phyloP scores from a whole-genome alignment of 2,329 filamentous ascomycete genomes.

The Lecanoromycetidae sp. region DNA sequence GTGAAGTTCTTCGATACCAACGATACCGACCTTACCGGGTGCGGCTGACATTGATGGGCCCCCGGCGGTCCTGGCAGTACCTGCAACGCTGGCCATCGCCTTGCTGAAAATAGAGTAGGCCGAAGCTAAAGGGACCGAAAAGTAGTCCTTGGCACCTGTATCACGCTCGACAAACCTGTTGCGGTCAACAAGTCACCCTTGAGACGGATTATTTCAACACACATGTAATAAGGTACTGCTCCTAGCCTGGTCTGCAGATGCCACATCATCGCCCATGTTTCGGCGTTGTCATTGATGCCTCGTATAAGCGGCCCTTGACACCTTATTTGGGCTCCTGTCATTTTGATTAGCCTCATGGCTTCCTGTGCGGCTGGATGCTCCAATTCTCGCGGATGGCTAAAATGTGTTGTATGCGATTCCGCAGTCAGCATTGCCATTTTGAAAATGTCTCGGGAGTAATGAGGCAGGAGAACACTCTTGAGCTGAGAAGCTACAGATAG shows the following conservation, averaged over 20 bases:
- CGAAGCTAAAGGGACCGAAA: not conserved
- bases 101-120: conserved; percentile 1
- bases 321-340: conserved; percentile 1
- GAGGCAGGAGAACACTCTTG: too few species aligned
- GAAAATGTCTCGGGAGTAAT: too few species aligned
- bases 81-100: not conserved
- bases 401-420: too few species aligned
- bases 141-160: not conserved
- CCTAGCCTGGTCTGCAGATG: not conserved
- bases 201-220: too few species aligned
- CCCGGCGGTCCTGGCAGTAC: not conserved
- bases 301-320: conserved; percentile 2
- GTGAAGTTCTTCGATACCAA: not conserved
- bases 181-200: too few species aligned
- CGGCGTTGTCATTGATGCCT: not conserved
- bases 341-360: not conserved
- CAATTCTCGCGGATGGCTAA: not conserved
- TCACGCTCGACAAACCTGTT: not conserved
- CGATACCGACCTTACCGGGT: not conserved
- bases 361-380: not conserved
- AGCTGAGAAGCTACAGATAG: too few species aligned
- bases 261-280: conserved; percentile 1
- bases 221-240: conserved; percentile 1
- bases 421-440: too few species aligned
- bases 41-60: not conserved